Evolutionary conservation across 805 yeast genomes (phyloP).

Genomic region (Spathaspora passalidarum): DNA sequence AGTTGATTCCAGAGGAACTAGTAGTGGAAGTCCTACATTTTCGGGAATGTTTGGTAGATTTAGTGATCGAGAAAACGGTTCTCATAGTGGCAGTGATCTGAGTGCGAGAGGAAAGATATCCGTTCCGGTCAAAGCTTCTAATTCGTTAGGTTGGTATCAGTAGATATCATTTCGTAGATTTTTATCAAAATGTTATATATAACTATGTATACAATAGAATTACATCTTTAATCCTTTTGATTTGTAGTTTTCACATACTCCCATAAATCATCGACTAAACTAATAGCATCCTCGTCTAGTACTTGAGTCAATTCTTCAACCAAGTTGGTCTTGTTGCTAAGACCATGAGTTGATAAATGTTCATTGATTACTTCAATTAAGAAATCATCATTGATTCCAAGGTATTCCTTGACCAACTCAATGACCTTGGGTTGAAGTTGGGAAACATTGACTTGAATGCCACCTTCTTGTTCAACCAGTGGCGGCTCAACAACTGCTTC

Average conservation of each 20-base stretch:
- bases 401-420: conserved; percentile 46
- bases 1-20: conserved; percentile 13
- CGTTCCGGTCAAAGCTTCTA: conserved; percentile 66
- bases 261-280: conserved; percentile 42
- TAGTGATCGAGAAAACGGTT: conserved; percentile 14
- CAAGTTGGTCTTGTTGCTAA: conserved; percentile 32
- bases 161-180: conserved; percentile 1
- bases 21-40: conserved; percentile 16
- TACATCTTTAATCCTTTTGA: too few relatives aligned
- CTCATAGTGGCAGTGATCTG: not conserved
- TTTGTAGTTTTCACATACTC: conserved; percentile 14
- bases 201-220: too few relatives aligned
- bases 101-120: conserved; percentile 44
- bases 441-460: not conserved
- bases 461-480: not conserved
- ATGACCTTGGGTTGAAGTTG: conserved; percentile 34
- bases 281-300: conserved; percentile 46
- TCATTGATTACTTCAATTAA: conserved; percentile 42
- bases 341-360: conserved; percentile 29
- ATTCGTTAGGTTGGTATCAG: conserved; percentile 65
- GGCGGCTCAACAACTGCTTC: not conserved
- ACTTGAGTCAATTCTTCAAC: conserved; percentile 48
- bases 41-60: conserved; percentile 27
- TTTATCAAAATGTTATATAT: too few relatives aligned
- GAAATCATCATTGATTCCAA: conserved; percentile 54